Evolutionary conservation across 2,329 filamentous ascomycete species (phyloP), one percentile per base, ranked within the genome.

Genomic region (Alternaria ventricosa): DNA sequence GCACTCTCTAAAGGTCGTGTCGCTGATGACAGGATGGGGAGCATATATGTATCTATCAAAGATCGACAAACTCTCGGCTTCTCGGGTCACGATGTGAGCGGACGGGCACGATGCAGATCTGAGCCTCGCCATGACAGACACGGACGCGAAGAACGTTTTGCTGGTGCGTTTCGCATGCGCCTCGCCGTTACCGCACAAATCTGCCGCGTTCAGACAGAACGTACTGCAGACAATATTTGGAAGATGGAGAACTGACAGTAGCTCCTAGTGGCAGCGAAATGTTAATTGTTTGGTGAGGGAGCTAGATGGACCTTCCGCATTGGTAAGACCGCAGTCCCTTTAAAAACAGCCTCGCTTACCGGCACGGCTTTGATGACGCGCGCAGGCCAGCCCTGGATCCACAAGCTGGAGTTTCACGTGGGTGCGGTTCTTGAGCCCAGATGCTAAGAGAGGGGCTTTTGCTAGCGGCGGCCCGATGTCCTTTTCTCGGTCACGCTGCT

Each of bases 331-430:
- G 33, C 57, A 53, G 65, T 53, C 49, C 49, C 28, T 53, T 53
- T 53, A 12, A 18, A 36, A 53, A 53, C 49, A 36, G 49, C 49
- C 49, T 75, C 71, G 71, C 70, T 74, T 73, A 63, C 72, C 72
- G 71, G 74, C 68, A 71, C 56, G 67, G 69, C 50, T 58, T 57
- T 68, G 64, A 78, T 77, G 76, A 76, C 73, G 72, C 73, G 72
- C 73, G 75, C 75, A 78, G 73, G 62, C 61, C 59, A 50, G 47
- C 72, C 73, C 71, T 74, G 71, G 68, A 61, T 68, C 73, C 70
- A 71, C 71, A 53, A 27, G 60, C 57, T 63, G 57, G 69, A 69
- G 71, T 76, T 76, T 78, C 75, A 77, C 75, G 75, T 78, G 76
- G 76, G 72, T 69, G 64, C 65, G 65, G 70, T 69, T 62, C 59